Conservation (phyloP, 495 filamentous ascomycete genomes). For the Aspergillus wentii region DNA sequence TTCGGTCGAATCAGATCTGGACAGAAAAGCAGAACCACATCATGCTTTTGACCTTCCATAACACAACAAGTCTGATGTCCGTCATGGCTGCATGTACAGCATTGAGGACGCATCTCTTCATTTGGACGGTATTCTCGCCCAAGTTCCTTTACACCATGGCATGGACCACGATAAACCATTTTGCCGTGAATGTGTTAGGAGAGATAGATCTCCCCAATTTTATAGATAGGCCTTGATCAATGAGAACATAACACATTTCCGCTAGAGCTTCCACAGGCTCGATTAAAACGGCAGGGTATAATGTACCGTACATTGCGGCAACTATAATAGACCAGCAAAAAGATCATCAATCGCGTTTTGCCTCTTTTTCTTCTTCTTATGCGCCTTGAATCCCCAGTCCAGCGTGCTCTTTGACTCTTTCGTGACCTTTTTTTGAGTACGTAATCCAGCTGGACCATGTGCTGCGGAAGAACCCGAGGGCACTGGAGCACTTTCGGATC, state of each 20-base stretch:
- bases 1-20: constrained; percentile 36
- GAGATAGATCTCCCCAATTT: constrained; percentile 34
- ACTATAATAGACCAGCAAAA: constrained; percentile 50
- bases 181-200: constrained; percentile 52
- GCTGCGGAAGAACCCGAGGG: not conserved
- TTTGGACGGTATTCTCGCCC: constrained; percentile 98
- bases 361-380: constrained; percentile 42
- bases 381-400: constrained; percentile 6
- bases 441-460: not conserved
- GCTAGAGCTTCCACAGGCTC: not conserved
- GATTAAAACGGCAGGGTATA: not conserved
- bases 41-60: constrained; percentile 61
- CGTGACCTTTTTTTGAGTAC: constrained; percentile 3
- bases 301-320: constrained; percentile 2
- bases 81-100: constrained; percentile 88
- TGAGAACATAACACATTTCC: not conserved
- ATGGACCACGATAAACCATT: constrained; percentile 80
- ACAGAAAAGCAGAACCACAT: constrained; percentile 38
- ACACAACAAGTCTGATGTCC: constrained; percentile 51
- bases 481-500: constrained; percentile 6
- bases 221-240: too few species aligned
- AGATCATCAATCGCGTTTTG: constrained; percentile 61
- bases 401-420: constrained; percentile 7
- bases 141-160: constrained; percentile 91
- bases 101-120: constrained; percentile 86